These are phyloP conservation scores for Suillus tomentosus DNA, from an alignment of 768 basidiomycete species.

Conservation along the genomic window DNA sequence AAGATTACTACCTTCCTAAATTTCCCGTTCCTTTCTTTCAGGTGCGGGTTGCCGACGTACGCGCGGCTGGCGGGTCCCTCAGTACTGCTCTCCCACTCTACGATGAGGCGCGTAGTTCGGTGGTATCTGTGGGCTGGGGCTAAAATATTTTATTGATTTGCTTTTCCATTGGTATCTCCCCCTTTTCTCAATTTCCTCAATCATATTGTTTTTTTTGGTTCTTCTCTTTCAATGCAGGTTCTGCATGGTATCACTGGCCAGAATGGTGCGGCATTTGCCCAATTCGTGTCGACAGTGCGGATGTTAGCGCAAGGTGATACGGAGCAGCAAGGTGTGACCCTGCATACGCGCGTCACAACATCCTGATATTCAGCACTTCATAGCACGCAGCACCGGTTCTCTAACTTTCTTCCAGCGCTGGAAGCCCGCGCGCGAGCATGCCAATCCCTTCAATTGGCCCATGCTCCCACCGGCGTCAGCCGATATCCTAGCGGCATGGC, in stretches of 20 bases:
- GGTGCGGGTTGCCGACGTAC: constrained; percentile 35
- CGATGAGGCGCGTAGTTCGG: constrained; percentile 27
- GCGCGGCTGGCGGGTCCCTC: constrained; percentile 32
- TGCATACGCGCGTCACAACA: not conserved
- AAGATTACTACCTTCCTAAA: constrained; percentile 34
- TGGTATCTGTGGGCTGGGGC: constrained; percentile 3
- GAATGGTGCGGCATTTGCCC: constrained; percentile 21
- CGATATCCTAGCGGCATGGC: constrained; percentile 32
- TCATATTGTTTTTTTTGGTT: not conserved
- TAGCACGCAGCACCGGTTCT: constrained; percentile 21
- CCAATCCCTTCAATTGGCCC: constrained; percentile 36
- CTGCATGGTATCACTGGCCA: constrained; percentile 26
- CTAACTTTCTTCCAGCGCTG: constrained; percentile 34
- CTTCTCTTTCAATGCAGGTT: constrained; percentile 19
- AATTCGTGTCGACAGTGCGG: constrained; percentile 30
- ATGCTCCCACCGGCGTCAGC: constrained; percentile 29
- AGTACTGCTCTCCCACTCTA: constrained; percentile 32
- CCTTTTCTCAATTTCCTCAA: not conserved
- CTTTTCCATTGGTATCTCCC: constrained; percentile 6
- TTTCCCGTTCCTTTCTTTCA: constrained; percentile 34
- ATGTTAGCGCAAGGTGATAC: constrained; percentile 27
- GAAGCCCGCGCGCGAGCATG: constrained; percentile 34
- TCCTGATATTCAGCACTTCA: constrained; percentile 2
- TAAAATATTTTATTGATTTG: not conserved
- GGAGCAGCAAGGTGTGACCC: constrained; percentile 27